Percentiles rank a stretch among this genome's conserved stretches.
Conservation (phyloP, 1,284 basidiomycete genomes). For the Ustilago bromivora region DNA sequence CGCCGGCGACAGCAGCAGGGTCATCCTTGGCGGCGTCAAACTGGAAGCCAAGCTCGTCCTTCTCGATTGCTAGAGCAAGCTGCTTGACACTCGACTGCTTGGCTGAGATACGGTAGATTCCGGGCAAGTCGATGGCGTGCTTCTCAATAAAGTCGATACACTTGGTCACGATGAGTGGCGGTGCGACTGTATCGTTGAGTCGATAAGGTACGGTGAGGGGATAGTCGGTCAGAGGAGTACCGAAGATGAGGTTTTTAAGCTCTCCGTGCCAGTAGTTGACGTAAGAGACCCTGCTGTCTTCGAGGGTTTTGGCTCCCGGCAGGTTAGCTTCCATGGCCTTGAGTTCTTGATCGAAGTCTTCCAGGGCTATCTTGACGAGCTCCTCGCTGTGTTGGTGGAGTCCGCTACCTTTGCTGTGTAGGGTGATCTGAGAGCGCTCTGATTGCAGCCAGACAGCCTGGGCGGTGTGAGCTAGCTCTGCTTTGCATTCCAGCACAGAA, state of each 20-base stretch:
- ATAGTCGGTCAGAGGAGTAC: slow-evolving; percentile 90
- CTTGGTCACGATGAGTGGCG: slow-evolving; percentile 84
- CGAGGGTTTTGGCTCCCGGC: slow-evolving; percentile 71
- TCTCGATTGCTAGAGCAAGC: slow-evolving; percentile 89
- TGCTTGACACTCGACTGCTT: slow-evolving; percentile 85
- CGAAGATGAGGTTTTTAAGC: slow-evolving; percentile 84
- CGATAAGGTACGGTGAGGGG: slow-evolving; percentile 74
- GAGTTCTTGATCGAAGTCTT: slow-evolving; percentile 75
- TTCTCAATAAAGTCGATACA: slow-evolving; percentile 87
- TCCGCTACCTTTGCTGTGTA: slow-evolving; percentile 48
- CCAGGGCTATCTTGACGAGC: slow-evolving; percentile 79
- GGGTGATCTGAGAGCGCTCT: slow-evolving; percentile 46
- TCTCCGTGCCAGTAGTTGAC: slow-evolving; percentile 84
- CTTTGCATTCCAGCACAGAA: slow-evolving; percentile 83
- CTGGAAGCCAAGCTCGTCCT: slow-evolving; percentile 84
- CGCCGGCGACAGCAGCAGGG: slow-evolving; percentile 86
- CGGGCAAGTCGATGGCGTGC: slow-evolving; percentile 72
- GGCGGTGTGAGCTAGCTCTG: slow-evolving; percentile 79
- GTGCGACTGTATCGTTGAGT: slow-evolving; percentile 50
- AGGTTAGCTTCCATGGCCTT: slow-evolving; percentile 74
- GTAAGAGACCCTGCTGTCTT: slow-evolving; percentile 77
- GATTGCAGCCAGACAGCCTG: slow-evolving; percentile 58
- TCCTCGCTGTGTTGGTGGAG: slow-evolving; percentile 71
- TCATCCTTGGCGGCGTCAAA: slow-evolving; percentile 84
- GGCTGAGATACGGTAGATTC: slow-evolving; percentile 78